These are phyloP conservation scores for Pseudonitzschia multistriata DNA, from an alignment of 108 stramenopile species.

Conservation along the genomic window DNA sequence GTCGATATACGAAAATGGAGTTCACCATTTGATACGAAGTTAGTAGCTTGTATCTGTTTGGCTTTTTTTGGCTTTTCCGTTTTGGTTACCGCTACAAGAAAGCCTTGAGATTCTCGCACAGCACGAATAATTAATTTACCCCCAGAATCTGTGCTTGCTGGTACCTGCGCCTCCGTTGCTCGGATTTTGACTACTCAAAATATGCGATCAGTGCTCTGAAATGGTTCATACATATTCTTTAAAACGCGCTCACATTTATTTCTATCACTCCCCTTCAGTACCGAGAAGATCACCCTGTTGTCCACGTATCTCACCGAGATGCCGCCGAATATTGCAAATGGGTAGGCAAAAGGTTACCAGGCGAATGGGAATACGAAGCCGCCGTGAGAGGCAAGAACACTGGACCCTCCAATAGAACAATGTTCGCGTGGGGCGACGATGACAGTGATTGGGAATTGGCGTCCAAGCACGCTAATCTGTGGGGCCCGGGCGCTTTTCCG, in stretches of 20 bases:
- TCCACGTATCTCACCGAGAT: conserved; percentile 91
- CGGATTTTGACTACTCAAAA: no score
- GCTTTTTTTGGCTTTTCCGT: background rate
- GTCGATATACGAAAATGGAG: no score
- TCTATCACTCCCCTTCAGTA: conserved; percentile 14
- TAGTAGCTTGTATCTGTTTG: no score
- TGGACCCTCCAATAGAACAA: conserved; percentile 72
- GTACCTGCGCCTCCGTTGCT: no score
- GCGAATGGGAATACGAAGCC: conserved; percentile 92
- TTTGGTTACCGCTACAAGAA: background rate
- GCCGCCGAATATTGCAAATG: conserved; percentile 94
- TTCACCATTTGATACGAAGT: no score
- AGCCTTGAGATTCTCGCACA: background rate
- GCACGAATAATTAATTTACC: no score
- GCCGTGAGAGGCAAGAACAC: conserved; percentile 82
- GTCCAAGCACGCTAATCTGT: conserved; percentile 67
- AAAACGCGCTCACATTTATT: background rate
- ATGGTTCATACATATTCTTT: background rate
- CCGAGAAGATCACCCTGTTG: conserved; percentile 87
- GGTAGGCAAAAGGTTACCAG: conserved; percentile 84
- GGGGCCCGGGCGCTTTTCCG: conserved; percentile 83
- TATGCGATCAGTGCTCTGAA: no score
- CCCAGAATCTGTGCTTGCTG: no score
- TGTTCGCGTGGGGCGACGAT: conserved; percentile 70
- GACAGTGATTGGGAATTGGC: conserved; percentile 54